Base-by-base conservation (phyloP, 2,329 filamentous ascomycete genomes). In the Colletotrichum endophyticum region DNA sequence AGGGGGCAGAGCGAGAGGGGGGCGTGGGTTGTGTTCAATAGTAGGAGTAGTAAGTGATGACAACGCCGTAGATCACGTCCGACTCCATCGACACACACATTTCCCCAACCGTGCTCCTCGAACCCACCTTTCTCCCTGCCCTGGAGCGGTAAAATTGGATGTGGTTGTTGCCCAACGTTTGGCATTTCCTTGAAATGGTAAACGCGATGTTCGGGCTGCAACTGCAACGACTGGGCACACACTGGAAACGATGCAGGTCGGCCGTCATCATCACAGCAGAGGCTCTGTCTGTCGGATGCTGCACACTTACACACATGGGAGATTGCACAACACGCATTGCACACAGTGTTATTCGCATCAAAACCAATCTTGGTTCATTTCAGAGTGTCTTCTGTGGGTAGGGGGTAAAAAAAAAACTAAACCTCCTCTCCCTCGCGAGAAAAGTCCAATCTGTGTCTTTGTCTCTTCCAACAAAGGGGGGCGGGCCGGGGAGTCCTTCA, bases 361-460 rank as follows among this genome's bases (percentile, higher is more conserved):
- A 67, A 71, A 53, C 44, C 62, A 61, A 71, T 39, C 56, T 56
- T 67, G 53, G 36, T 72, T 30, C 72, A 49, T 67, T 72, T 62
- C 39, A 27, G 39, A 15, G 53, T 34, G 36, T 66, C 49, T 62
- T 49, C 32, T 49, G 56, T 28, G 28, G 70, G 44, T 53, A 53
- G n/a, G 44, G 44, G n/a, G 19, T 22, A 13, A 53, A 53, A 63
- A 28, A 56, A 73, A 44, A 19, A 66, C 69, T 66, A 28, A 30
- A 61, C 59, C 66, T 69, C 70, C 49, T 44, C 63, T 36, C 39
- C 59, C 39, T 76, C 59, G 59, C 57, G 57, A 70, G 66, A 74
- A 69, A 73, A 74, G 68, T 73, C 70, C 74, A 76, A 76, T 74
- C 74, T 76, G 74, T 69, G 63, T 64, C 27, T 64, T 69, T 59